These are phyloP conservation scores for Alternaria conjuncta DNA, from an alignment of 2,329 filamentous ascomycete genomes.

Conservation along the genomic window DNA sequence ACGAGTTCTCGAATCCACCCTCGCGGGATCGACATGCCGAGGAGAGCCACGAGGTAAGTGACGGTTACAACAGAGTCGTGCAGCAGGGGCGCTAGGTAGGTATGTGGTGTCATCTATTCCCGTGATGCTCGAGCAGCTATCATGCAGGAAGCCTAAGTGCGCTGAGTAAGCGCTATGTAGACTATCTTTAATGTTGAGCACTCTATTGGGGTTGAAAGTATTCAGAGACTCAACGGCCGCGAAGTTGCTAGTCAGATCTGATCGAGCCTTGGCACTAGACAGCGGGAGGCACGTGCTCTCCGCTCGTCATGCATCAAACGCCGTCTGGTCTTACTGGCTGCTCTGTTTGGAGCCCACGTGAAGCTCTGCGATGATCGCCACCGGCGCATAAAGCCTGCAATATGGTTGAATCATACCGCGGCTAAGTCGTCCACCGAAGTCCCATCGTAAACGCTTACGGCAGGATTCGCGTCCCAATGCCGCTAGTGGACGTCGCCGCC, in stretches of 20 bases:
- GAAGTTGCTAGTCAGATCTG: not conserved
- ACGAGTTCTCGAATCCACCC: not conserved
- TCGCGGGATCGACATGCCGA: conserved; percentile 15
- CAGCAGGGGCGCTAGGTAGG: conserved; percentile 18
- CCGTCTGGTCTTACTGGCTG: conserved; percentile 4
- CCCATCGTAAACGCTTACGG: conserved; percentile 20
- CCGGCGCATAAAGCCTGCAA: conserved; percentile 20
- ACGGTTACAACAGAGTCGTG: conserved; percentile 29
- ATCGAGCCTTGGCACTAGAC: conserved; percentile 6
- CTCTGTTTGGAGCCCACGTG: conserved; percentile 10
- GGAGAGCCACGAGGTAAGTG: conserved; percentile 17
- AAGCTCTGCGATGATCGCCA: conserved; percentile 12
- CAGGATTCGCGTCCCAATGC: conserved; percentile 18
- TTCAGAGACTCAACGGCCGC: not conserved
- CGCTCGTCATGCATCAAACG: conserved; percentile 9
- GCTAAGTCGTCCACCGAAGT: conserved; percentile 21
- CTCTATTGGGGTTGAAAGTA: not conserved
- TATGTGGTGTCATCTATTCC: conserved; percentile 18
- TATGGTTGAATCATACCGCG: conserved; percentile 35
- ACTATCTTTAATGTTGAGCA: not conserved
- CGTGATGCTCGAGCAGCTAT: conserved; percentile 3
- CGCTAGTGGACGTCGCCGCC: conserved; percentile 33
- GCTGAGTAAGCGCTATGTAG: not conserved
- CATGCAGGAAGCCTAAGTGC: not conserved
- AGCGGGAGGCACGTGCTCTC: conserved; percentile 17